Evolutionary conservation across 2,329 filamentous ascomycete genomes (phyloP), one percentile per base, ranked within the genome.

Genomic region (Ophiognomonia clavigignenti-juglandacearum): DNA sequence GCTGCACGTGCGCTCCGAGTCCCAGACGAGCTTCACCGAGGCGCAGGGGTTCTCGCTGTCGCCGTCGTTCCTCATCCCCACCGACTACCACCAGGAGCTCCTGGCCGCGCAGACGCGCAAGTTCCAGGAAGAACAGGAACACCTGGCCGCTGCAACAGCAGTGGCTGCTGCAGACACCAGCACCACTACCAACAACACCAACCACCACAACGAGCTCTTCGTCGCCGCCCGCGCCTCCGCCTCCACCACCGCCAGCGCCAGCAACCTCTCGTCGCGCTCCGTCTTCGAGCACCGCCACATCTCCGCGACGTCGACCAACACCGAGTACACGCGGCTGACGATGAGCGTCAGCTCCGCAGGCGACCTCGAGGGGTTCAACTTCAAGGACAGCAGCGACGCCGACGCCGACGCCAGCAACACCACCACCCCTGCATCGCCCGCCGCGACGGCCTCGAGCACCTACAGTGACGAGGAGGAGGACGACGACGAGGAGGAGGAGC

Each of bases 31-130:
- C 57, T 82, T 78, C 59, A 75, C 74, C 55, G 80, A 83, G 59
- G 74, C 73, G 0, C 75, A 82, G 47, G 77, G 75, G 13, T 82
- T 82, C 57, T 72, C 68, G 35, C 62, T 83, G 27, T 83, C 80
- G 7, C 80, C 81, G 0, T 77, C 77, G 4, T 67, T 84, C n/a
- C 68, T 84, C 41, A 80, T 84, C 44, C 80, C 81, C 11, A 63
- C 68, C 39, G 80, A 85, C 43, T 81, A 75, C 54, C 72, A 77
- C 43, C 70, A 75, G 51, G 71, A 80, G 54, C 75, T 81, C 68
- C 59, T 74, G 34, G 57, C 63, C 11, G 64, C 65, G 32, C 70
- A 71, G 45, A 55, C 56, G 10, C 57, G 61, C 24, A 52, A 58
- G n/a, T 53, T 55, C 39, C 57, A 60, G 16, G 43, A 40, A 18